Evolutionary conservation across 2,329 filamentous ascomycete species (phyloP), one percentile per base, ranked within the genome.

Genomic region (Trichoderma polysporum): DNA sequence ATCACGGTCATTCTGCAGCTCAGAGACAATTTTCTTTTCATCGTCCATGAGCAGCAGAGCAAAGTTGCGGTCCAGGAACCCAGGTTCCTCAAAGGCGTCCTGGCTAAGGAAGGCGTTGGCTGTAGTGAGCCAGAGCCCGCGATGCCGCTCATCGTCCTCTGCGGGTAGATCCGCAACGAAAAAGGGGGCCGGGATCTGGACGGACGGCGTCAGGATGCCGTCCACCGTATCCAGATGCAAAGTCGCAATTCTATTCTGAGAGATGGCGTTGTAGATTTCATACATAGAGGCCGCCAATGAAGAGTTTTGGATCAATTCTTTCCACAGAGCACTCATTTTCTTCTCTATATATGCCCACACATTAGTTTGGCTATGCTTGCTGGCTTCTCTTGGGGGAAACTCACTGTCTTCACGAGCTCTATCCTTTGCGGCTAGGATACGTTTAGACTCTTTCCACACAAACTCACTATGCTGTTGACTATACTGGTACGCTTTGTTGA

Each of bases 401-500:
- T 67, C 74, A 86, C 85, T 82, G 49, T 87, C 84, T 77, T 94
- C 92, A 67, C 90, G 88, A 2, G 89, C 92, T 74, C 92, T 92
- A 70, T 96, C 91, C 76, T 95, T 96, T 72, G 95, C 83, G 37
- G 87, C 83, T 33, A 95, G 82, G 56, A 98, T 94, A 67, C 87
- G 87, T 77, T 95, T 93, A 2, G 92, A 92, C 76, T 99, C 93
- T 73, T 90, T 91, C 88, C 92, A 95, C 4, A 99, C 91, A 76
- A 97, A 98, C 72, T 94, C 91, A 66, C 89, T 91, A 68, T 91
- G 90, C 71, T 94, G 91, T 79, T 99, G 94, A 76, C 94, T 94
- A 79, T 94, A 95, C 76, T 95, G 96, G 75, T 97, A 87, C 3
- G 92, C 92, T 80, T 94, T 97, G 75, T 93, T 94, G 73, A 97